phyloP scores from a whole-genome alignment of 805 yeast species.

The Saccharomycopsis fermentans region DNA sequence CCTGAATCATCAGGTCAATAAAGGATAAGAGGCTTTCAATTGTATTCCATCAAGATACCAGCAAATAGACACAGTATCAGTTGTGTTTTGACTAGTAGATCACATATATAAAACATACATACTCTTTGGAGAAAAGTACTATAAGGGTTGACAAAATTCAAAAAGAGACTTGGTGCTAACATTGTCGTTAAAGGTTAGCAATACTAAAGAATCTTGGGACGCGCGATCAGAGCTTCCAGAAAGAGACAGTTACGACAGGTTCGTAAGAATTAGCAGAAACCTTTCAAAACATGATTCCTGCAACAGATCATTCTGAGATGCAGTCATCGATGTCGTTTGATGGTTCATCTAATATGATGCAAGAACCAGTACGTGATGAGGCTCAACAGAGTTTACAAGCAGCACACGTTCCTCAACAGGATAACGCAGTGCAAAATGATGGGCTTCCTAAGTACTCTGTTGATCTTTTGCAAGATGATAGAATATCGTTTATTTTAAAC shows the following conservation, averaged over 20 bases:
- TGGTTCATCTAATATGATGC: neutral
- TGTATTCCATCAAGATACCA: too few species aligned
- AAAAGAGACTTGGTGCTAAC: too few species aligned
- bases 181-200: too few species aligned
- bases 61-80: too few species aligned
- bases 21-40: too few species aligned
- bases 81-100: too few species aligned
- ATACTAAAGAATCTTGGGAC: too few species aligned
- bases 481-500: conserved; percentile 41
- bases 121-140: too few species aligned
- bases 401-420: neutral
- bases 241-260: neutral
- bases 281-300: neutral
- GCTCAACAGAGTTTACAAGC: neutral
- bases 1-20: neutral
- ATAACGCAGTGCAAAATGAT: neutral
- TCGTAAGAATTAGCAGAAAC: neutral
- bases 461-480: conserved; percentile 38
- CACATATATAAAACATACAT: too few species aligned
- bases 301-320: neutral
- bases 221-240: neutral
- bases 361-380: neutral
- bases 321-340: neutral
- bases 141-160: too few species aligned
- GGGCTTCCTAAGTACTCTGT: conserved; percentile 24